Evolutionary conservation across 2,329 filamentous ascomycete genomes (phyloP).

Genomic region (Passalora sequoiae): DNA sequence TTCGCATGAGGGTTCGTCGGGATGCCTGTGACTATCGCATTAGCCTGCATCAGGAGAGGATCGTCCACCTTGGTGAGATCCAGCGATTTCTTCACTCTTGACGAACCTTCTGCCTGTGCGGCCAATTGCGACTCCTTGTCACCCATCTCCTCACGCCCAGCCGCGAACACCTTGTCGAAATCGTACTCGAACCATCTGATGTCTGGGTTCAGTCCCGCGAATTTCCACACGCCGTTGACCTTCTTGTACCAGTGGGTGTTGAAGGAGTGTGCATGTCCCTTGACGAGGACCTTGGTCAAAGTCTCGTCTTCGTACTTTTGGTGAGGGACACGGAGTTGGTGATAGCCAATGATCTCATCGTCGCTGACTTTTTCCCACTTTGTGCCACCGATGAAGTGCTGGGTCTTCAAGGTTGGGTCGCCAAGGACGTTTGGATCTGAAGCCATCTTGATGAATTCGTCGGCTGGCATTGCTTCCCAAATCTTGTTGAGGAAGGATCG

Average conservation of each 20-base stretch:
- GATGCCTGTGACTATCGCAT: constrained; percentile 21
- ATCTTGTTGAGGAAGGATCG: constrained; percentile 51
- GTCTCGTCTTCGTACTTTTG: constrained; percentile 51
- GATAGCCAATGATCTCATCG: constrained; percentile 47
- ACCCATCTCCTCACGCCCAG: constrained; percentile 43
- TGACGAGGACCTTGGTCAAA: constrained; percentile 44
- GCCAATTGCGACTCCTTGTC: constrained; percentile 30
- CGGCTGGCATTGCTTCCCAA: constrained; percentile 54
- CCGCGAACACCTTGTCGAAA: constrained; percentile 52
- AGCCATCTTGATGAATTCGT: constrained; percentile 50
- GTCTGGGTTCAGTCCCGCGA: constrained; percentile 51
- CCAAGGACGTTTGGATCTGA: constrained; percentile 51
- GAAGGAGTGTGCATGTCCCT: constrained; percentile 54
- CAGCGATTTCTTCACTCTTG: constrained; percentile 5
- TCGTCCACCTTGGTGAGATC: constrained; percentile 15
- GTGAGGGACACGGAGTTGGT: constrained; percentile 56
- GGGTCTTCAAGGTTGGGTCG: constrained; percentile 50
- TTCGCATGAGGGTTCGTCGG: constrained; percentile 9
- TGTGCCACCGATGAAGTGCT: constrained; percentile 53
- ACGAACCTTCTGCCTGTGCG: constrained; percentile 32
- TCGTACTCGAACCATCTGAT: constrained; percentile 54
- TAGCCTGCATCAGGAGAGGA: constrained; percentile 19
- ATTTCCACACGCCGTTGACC: constrained; percentile 56
- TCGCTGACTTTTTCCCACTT: constrained; percentile 49
- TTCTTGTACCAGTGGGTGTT: constrained; percentile 54